Conservation (phyloP, 495 filamentous ascomycete species). For the Podospora pseudoanserina region DNA sequence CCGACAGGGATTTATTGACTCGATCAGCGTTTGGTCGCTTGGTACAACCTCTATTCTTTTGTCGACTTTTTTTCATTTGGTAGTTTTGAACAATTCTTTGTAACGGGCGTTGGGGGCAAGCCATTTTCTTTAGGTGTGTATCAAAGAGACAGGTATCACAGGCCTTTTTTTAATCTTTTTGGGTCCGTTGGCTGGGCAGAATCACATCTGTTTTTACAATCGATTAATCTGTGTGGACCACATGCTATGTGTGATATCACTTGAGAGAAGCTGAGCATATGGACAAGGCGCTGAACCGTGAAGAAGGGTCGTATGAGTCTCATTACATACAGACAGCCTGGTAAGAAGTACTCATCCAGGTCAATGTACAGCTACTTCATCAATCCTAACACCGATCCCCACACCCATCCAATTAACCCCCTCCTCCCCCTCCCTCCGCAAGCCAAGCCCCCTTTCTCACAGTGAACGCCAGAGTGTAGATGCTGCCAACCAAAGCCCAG, state of each 20-base stretch:
- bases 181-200: background rate
- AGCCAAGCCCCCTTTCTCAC: background rate
- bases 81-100: background rate
- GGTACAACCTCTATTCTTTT: background rate
- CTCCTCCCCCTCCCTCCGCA: no score
- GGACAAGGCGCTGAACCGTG: background rate
- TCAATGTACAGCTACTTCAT: background rate
- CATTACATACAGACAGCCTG: no score
- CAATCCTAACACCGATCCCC: background rate
- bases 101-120: background rate
- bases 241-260: background rate
- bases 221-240: background rate
- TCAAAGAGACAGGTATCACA: background rate
- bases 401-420: background rate
- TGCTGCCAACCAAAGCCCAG: background rate
- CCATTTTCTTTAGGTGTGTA: background rate
- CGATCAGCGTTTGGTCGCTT: background rate
- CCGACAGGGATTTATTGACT: background rate
- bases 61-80: background rate
- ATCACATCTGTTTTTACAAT: background rate
- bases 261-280: background rate
- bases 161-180: background rate
- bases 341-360: background rate
- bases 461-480: background rate
- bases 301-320: no score